A percentile compares a stretch with the other conserved stretches of the same genome.
phyloP scores from a whole-genome alignment of 768 basidiomycete species.

The Pisolithus orientalis region DNA sequence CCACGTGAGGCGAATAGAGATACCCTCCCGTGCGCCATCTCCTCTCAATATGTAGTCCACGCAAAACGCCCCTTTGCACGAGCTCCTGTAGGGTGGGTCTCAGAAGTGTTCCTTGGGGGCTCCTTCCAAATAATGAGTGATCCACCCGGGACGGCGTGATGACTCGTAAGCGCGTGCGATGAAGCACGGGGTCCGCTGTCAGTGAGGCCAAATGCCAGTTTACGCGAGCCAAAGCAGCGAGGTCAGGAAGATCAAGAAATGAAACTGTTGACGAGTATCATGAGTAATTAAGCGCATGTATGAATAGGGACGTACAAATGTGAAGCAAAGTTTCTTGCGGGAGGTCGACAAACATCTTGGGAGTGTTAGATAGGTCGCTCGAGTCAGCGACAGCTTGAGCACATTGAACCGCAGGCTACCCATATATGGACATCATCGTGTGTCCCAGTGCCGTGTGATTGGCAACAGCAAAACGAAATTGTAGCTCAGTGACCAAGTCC shows the following conservation, averaged over 20 bases:
- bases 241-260: slow-evolving; percentile 69
- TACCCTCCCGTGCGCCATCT: slow-evolving; percentile 63
- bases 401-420: no score
- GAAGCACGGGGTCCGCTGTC: slow-evolving; percentile 57
- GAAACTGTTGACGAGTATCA: slow-evolving; percentile 38
- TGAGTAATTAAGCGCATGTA: background rate
- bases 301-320: slow-evolving; percentile 40
- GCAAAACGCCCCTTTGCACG: slow-evolving; percentile 64
- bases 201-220: slow-evolving; percentile 43
- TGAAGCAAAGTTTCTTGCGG: slow-evolving; percentile 55
- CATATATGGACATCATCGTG: no score
- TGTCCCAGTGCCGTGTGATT: no score
- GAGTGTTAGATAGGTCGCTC: background rate
- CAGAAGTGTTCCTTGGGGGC: slow-evolving; percentile 47
- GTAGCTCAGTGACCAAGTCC: no score
- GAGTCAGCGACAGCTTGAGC: background rate
- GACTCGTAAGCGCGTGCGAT: slow-evolving; percentile 52
- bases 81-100: slow-evolving; percentile 64
- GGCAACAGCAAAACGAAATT: no score
- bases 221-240: slow-evolving; percentile 45
- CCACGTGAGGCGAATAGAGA: slow-evolving; percentile 54
- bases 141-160: slow-evolving; percentile 62
- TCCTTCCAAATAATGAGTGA: slow-evolving; percentile 57
- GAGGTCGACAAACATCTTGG: slow-evolving; percentile 27
- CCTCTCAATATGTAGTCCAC: slow-evolving; percentile 59